phyloP scores from a whole-genome alignment of 78 protist species.

The Diacronema lutheri region DNA sequence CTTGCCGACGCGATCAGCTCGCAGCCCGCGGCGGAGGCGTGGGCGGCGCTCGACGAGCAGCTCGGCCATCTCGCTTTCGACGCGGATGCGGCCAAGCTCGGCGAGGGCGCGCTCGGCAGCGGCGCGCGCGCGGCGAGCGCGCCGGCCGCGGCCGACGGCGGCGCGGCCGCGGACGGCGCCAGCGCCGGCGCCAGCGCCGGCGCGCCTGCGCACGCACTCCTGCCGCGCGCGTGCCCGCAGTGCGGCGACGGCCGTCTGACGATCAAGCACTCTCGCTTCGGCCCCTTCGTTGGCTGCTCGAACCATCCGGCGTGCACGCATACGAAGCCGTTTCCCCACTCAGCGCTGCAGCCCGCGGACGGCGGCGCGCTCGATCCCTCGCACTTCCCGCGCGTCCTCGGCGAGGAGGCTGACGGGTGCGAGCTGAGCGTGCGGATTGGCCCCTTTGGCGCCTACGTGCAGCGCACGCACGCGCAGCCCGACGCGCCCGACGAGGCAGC shows the following conservation, averaged over 20 bases:
- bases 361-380: neutral
- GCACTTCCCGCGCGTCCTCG: neutral
- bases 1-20: neutral
- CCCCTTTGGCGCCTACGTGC: constrained; percentile 17
- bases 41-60: no score
- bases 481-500: no score
- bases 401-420: neutral
- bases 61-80: neutral
- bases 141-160: neutral
- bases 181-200: no score
- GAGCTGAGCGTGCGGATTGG: neutral
- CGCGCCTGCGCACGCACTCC: neutral
- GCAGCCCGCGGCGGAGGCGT: neutral
- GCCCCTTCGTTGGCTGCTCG: neutral
- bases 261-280: neutral
- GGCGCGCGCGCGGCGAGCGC: no score
- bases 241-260: neutral
- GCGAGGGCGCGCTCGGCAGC: no score
- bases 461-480: neutral
- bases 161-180: neutral
- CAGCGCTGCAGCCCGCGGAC: neutral
- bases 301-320: neutral
- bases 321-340: neutral
- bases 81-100: no score
- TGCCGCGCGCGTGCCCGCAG: neutral